These are phyloP conservation scores for Buxus sempervirens DNA, from an alignment of 164 flowering plant species.

Conservation along the genomic window DNA sequence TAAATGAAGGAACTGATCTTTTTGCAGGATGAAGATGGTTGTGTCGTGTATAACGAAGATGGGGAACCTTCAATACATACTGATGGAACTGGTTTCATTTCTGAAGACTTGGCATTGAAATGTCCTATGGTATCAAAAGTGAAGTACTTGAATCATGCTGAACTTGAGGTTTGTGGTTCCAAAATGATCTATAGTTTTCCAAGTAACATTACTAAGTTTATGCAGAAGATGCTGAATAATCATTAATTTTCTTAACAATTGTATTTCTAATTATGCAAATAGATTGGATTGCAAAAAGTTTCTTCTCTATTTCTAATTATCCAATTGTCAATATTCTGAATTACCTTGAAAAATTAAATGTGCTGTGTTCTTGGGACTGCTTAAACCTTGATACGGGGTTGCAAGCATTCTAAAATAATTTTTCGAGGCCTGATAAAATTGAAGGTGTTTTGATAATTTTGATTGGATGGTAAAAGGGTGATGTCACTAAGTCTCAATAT, in stretches of 20 bases:
- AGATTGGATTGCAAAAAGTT: background rate
- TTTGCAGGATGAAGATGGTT: constrained; percentile 56
- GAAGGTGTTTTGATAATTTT: background rate
- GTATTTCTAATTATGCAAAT: no score
- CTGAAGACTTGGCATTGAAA: constrained; percentile 66
- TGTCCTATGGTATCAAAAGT: constrained; percentile 51
- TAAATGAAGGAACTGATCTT: background rate
- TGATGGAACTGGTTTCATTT: constrained; percentile 91
- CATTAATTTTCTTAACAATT: no score
- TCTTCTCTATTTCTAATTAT: background rate
- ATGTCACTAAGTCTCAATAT: no score
- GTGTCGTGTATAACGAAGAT: constrained; percentile 34
- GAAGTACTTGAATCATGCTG: constrained; percentile 7
- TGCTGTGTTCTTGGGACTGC: background rate
- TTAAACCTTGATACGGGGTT: background rate
- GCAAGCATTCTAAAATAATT: background rate
- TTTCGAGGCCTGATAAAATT: background rate
- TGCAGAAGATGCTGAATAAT: background rate
- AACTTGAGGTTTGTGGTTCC: constrained; percentile 35
- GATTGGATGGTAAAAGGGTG: background rate
- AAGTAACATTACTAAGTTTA: background rate
- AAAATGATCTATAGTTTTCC: background rate
- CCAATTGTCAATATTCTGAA: background rate
- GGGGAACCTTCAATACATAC: constrained; percentile 62
- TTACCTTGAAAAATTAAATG: background rate